phyloP scores from a whole-genome alignment of 1,284 basidiomycete genomes.

The Tetrapyrgos nigripes region DNA sequence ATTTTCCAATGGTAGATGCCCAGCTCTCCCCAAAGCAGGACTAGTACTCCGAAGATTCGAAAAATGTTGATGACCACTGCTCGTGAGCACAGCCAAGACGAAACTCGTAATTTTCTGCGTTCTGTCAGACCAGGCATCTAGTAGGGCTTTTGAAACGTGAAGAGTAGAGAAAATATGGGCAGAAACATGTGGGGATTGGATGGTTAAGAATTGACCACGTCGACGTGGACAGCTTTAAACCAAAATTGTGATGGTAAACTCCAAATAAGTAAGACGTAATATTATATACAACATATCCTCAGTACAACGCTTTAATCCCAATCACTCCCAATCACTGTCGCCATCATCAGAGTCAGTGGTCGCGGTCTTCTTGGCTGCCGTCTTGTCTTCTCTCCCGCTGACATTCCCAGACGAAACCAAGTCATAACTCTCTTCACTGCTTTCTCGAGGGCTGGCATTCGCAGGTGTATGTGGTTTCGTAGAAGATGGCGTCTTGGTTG shows the following conservation, averaged over 20 bases:
- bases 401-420: slow-evolving; percentile 60
- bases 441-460: slow-evolving; percentile 58
- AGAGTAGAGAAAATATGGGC: not conserved
- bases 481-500: slow-evolving; percentile 23
- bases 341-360: slow-evolving; percentile 39
- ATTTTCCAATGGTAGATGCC: slow-evolving; percentile 53
- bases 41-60: slow-evolving; percentile 62
- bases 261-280: too few species aligned
- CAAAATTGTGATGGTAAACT: not conserved
- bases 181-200: not conserved
- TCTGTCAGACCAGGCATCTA: not conserved
- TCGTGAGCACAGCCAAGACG: slow-evolving; percentile 36
- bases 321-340: slow-evolving; percentile 61
- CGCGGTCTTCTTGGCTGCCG: slow-evolving; percentile 29
- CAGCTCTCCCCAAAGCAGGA: slow-evolving; percentile 55
- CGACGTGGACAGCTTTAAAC: not conserved
- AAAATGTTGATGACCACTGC: slow-evolving; percentile 47
- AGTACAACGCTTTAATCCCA: slow-evolving; percentile 46
- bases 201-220: not conserved
- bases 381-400: slow-evolving; percentile 38
- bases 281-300: too few species aligned
- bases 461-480: slow-evolving; percentile 44
- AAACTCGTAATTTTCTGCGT: slow-evolving; percentile 6
- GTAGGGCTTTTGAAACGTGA: not conserved
- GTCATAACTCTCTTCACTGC: slow-evolving; percentile 78